A percentile compares a stretch with the other conserved stretches of the same genome.
Evolutionary conservation across 2,329 filamentous ascomycete species (phyloP).

Genomic region (Trichoderma gracile): DNA sequence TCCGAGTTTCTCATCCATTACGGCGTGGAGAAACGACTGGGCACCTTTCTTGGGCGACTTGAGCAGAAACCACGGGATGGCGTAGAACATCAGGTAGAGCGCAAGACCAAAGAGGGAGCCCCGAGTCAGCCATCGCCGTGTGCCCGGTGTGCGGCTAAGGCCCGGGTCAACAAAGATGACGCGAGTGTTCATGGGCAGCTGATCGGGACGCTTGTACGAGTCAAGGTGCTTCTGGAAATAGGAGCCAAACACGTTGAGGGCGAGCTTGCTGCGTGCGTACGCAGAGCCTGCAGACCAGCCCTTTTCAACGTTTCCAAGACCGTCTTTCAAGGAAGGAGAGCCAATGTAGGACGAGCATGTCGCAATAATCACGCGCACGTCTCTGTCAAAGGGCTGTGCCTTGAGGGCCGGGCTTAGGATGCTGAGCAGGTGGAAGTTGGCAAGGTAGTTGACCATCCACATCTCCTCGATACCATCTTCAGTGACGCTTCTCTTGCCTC

Average conservation of each 20-base stretch:
- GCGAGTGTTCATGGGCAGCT: slow-evolving; percentile 75
- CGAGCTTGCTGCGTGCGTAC: slow-evolving; percentile 70
- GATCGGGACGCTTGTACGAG: slow-evolving; percentile 79
- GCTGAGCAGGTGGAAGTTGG: slow-evolving; percentile 91
- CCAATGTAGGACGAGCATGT: slow-evolving; percentile 88
- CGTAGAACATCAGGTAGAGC: slow-evolving; percentile 75
- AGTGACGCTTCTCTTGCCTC: slow-evolving; percentile 61
- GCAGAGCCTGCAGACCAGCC: slow-evolving; percentile 58
- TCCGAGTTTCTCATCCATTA: slow-evolving; percentile 75
- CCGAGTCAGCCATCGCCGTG: slow-evolving; percentile 79
- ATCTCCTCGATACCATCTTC: slow-evolving; percentile 81
- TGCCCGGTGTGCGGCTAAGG: slow-evolving; percentile 80
- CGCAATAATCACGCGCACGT: slow-evolving; percentile 83
- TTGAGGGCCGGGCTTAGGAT: slow-evolving; percentile 88
- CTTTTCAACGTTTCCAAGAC: slow-evolving; percentile 43
- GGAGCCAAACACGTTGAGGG: slow-evolving; percentile 83
- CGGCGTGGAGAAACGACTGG: slow-evolving; percentile 81
- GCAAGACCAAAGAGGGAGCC: slow-evolving; percentile 79
- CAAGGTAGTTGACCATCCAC: slow-evolving; percentile 93
- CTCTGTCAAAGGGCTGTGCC: slow-evolving; percentile 88
- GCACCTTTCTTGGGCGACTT: slow-evolving; percentile 83
- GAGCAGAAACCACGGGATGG: slow-evolving; percentile 81
- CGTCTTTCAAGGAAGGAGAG: slow-evolving; percentile 65
- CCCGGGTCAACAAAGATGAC: slow-evolving; percentile 90
- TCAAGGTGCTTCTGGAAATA: slow-evolving; percentile 93